Conservation (phyloP, 768 basidiomycete genomes). For the Porphyrellus cyaneotinctus region DNA sequence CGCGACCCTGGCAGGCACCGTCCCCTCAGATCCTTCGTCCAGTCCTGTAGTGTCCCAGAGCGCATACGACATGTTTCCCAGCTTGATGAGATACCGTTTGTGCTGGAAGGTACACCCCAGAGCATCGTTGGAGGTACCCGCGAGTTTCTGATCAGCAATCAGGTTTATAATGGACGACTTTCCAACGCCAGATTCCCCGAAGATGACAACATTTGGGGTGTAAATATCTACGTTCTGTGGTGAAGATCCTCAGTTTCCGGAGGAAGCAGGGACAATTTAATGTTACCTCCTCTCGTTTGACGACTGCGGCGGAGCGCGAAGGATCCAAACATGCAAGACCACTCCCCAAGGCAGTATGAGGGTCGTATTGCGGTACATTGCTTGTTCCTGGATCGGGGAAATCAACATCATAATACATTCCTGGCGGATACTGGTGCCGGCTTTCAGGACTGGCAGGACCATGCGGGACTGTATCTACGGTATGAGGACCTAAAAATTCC, state of each 20-base stretch:
- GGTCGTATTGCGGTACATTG: background rate
- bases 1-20: constrained; percentile 3
- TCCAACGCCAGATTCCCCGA: constrained; percentile 1
- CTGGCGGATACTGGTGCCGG: background rate
- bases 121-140: background rate
- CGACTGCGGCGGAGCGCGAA: background rate
- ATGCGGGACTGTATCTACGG: too few species aligned
- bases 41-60: constrained; percentile 10
- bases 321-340: too few species aligned
- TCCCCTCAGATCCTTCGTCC: background rate
- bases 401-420: background rate
- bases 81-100: background rate
- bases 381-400: background rate
- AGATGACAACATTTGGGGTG: constrained; percentile 5
- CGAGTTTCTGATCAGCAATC: background rate
- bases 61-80: background rate
- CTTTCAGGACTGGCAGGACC: too few species aligned
- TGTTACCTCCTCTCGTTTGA: background rate
- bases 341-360: background rate
- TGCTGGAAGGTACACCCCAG: constrained; percentile 6
- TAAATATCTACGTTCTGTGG: background rate
- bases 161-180: constrained; percentile 12
- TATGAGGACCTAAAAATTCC: too few species aligned
- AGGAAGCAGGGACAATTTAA: background rate
- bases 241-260: background rate